These are phyloP conservation scores for Myxozyma melibiosi DNA, from an alignment of 805 yeast genomes.

Conservation along the genomic window DNA sequence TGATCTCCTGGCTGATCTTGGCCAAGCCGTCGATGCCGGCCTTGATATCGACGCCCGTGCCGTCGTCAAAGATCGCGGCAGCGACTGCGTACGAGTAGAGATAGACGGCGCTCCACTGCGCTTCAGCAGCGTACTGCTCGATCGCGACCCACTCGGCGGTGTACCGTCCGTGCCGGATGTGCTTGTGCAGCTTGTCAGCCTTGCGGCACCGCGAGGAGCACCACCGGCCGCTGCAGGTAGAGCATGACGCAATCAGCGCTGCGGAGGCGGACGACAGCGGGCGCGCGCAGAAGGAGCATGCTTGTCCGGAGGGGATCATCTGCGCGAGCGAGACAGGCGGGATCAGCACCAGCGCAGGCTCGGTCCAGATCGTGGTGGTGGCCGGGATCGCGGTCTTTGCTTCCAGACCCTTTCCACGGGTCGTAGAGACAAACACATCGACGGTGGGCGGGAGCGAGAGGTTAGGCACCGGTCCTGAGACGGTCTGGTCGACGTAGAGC, in stretches of 20 bases:
- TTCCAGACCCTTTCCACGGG: conserved; percentile 60
- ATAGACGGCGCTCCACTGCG: conserved; percentile 69
- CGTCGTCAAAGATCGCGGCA: conserved; percentile 4
- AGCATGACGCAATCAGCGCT: conserved; percentile 61
- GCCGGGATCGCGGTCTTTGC: conserved; percentile 50
- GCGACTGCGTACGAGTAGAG: conserved; percentile 59
- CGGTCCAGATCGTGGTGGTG: conserved; percentile 64
- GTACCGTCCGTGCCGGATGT: conserved; percentile 57
- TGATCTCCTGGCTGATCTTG: conserved; percentile 63
- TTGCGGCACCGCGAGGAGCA: conserved; percentile 66
- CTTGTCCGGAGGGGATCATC: conserved; percentile 61
- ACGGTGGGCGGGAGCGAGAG: conserved; percentile 46
- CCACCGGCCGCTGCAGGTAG: conserved; percentile 67
- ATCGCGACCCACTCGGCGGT: conserved; percentile 55
- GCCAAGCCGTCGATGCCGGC: conserved; percentile 64
- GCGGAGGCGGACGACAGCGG: conserved; percentile 45
- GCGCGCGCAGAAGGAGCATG: conserved; percentile 74
- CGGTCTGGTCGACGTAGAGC: conserved; percentile 55
- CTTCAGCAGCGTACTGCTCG: conserved; percentile 62
- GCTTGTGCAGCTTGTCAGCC: conserved; percentile 54
- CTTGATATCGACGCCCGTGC: conserved; percentile 27
- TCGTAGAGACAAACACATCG: conserved; percentile 52
- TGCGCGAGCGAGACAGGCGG: conserved; percentile 70
- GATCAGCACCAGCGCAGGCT: conserved; percentile 59
- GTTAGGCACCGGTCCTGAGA: conserved; percentile 53